Evolutionary conservation across 2,329 filamentous ascomycete genomes (phyloP).

Genomic region (Pseudogymnoascus sp.): DNA sequence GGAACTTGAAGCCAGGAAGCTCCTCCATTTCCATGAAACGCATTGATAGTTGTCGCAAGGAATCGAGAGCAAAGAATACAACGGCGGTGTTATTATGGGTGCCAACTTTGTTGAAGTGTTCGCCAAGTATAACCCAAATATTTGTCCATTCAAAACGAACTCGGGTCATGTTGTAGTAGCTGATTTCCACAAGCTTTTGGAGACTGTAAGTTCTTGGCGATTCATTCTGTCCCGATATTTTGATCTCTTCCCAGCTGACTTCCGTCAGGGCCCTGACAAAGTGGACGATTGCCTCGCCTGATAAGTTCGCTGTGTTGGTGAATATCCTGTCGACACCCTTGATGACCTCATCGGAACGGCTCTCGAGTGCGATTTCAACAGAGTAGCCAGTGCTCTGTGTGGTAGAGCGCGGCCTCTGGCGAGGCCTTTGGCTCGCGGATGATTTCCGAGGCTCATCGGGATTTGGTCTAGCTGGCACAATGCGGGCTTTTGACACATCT

Average conservation of each 20-base stretch:
- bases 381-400: conserved; percentile 43
- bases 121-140: conserved; percentile 95
- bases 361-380: conserved; percentile 80
- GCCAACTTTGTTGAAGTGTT: conserved; percentile 96
- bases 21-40: conserved; percentile 98
- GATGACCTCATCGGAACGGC: conserved; percentile 85
- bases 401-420: conserved; percentile 42
- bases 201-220: conserved; percentile 93
- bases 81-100: conserved; percentile 95
- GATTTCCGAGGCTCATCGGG: conserved; percentile 56
- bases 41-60: conserved; percentile 91
- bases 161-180: conserved; percentile 98
- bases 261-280: conserved; percentile 89
- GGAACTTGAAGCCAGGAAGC: conserved; percentile 96
- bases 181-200: conserved; percentile 97
- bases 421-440: conserved; percentile 44
- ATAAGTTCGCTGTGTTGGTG: conserved; percentile 87
- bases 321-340: conserved; percentile 93
- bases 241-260: conserved; percentile 98
- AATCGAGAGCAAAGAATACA: conserved; percentile 95
- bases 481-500: conserved; percentile 78
- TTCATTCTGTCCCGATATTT: conserved; percentile 91
- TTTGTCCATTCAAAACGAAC: conserved; percentile 97
- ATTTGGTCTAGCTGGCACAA: conserved; percentile 50
- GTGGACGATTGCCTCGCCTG: conserved; percentile 88